Base-by-base conservation (phyloP, 2,329 filamentous ascomycete genomes). In the Fusarium armeniacum region DNA sequence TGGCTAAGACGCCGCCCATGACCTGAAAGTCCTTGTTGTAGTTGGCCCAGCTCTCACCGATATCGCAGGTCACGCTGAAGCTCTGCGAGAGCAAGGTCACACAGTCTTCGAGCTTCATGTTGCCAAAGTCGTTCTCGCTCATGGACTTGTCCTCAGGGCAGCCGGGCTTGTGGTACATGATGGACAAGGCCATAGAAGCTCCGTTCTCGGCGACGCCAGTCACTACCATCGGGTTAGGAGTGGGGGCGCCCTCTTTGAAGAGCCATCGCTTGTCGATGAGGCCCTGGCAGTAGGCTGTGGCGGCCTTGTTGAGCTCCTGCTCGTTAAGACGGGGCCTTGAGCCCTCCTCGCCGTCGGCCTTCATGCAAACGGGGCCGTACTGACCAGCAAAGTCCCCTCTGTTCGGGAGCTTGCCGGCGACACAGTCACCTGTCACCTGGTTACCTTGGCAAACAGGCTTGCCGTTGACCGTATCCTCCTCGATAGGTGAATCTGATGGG, bases 41-140 rank as follows among this genome's bases (percentile, higher is more conserved):
- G 8, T 55, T 55, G 41, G 15, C 22, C 52, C 52, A 55, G 18
- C 5, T 36, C 52, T 45, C 52, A 10, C 22, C 40, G 52, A 55
- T 38, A 1, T 5, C 12, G 30, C 52, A 55, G 41, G 52, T 55
- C 52, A 55, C 41, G 40, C 52, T 55, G 9, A 55, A 28, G 41
- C 41, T 55, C 52, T 55, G 52, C 30, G 41, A 55, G 52, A 55
- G 52, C 3, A 36, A 45, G 41, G 52, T 20, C 30, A 55, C 40
- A 7, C 52, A 55, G 41, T 55, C 40, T 45, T 55, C 52, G 30
- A 55, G 22, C 30, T 55, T 55, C 52, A 55, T 45, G 12, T 55
- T 55, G 40, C 52, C 52, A 55, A 55, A 55, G 41, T 55, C 40
- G 41, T 55, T 55, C 52, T 55, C 52, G 52, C 30, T 55, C 52